A percentile compares a stretch with the other conserved stretches of the same genome.
Evolutionary conservation across 2,329 filamentous ascomycete species (phyloP).

Genomic region (Gnomoniopsis smithogilvyi): DNA sequence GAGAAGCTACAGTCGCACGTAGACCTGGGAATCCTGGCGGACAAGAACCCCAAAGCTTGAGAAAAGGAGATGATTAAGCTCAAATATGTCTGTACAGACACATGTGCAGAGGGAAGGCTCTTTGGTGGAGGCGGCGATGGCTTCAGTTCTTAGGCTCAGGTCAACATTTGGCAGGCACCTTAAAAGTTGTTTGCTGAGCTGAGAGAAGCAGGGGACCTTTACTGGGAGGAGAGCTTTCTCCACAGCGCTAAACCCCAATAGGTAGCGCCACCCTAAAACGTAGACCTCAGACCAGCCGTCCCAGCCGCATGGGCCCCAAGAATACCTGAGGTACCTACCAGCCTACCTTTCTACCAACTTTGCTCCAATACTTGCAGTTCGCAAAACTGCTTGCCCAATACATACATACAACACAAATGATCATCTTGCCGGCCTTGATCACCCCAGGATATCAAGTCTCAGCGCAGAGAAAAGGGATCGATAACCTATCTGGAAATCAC

Average conservation of each 20-base stretch:
- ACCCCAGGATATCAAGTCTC: too few relatives aligned
- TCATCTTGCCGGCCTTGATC: too few relatives aligned
- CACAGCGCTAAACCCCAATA: constrained; percentile 13
- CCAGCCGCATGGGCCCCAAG: not conserved
- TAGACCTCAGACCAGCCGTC: too few relatives aligned
- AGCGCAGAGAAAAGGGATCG: too few relatives aligned
- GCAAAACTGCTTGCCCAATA: too few relatives aligned
- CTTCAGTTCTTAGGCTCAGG: constrained; percentile 4
- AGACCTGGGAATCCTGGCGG: not conserved
- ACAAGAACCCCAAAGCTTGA: not conserved
- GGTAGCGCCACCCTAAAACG: not conserved
- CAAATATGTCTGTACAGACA: not conserved
- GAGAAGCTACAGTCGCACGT: not conserved
- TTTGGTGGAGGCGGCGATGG: constrained; percentile 15
- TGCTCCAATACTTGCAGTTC: too few relatives aligned
- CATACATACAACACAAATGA: too few relatives aligned
- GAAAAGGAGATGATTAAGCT: not conserved
- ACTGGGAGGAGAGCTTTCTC: constrained; percentile 14
- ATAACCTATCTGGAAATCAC: too few relatives aligned
- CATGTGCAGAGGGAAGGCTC: not conserved
- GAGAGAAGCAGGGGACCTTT: not conserved
- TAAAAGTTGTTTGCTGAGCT: constrained; percentile 1
- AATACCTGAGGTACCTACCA: too few relatives aligned
- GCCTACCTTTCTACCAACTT: too few relatives aligned
- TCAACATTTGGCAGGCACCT: constrained; percentile 1